Base-by-base conservation (phyloP, 1,139 yeast species). In the Nakaseomyces uthaithaninus region DNA sequence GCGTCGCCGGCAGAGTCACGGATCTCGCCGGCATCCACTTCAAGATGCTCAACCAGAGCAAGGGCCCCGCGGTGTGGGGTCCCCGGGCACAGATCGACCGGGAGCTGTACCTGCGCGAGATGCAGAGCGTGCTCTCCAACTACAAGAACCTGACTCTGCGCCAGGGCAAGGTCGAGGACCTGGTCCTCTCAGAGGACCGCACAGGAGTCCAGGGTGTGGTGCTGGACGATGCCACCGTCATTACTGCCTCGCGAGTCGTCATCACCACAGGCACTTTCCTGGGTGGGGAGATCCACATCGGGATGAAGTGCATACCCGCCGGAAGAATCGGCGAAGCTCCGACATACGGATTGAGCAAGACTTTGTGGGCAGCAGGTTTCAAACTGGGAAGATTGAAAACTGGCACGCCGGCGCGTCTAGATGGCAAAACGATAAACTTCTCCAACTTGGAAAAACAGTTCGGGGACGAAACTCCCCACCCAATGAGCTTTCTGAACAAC, bases 21-120 rank as follows among this genome's bases (percentile, higher is more conserved):
- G 99, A 93, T 62, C 69, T 73, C 52, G 94, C 98, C 0, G 98
- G 98, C 0, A 84, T 89, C 27, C 95, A 89, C 59, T 93, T 81
- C 62, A 86, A 85, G 57, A 78, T 87, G 45, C 67, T 93, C 45
- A 93, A 93, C 60, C 72, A 81, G 36, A 82, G 95, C 3, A 75
- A 86, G 50, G 99, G 99, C 0, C 86, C 97, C 0, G 98, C 98
- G 0, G 98, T 89, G 1, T 94, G 96, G 84, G 98, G 98, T 0
- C 97, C 97, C 5, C 65, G 99, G 44, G 96, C 96, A 1, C 98
- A 93, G 60, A 91, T 93, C 24, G 98, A 93, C 60, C 68, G 99
- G 47, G 67, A 75, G 38, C 71, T 89, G 3, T 93, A 91, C 59
- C 67, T 82, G 53, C 57, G 61, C 10, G 93, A 84, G 54, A 91